A percentile compares a stretch with the other conserved stretches of the same genome.
Conservation (phyloP, 257 asterid species). For the Cinchona pubescens region DNA sequence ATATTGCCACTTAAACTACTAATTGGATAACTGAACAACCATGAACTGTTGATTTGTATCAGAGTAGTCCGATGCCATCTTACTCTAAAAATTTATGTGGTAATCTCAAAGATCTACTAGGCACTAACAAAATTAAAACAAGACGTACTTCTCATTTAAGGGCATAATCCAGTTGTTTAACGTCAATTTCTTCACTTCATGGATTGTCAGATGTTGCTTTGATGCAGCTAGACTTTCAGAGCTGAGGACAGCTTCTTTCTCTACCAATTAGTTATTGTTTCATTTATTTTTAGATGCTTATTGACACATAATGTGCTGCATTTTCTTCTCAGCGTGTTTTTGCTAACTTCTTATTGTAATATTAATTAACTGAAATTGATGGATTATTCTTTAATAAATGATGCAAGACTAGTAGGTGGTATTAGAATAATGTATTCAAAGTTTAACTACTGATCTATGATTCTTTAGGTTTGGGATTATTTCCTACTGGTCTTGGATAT, state of each 20-base stretch:
- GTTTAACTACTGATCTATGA: background rate
- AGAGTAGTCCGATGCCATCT: background rate
- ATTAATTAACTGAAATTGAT: background rate
- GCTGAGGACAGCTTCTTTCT: background rate
- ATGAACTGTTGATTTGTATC: background rate
- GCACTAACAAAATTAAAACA: background rate
- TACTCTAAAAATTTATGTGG: background rate
- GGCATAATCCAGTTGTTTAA: background rate
- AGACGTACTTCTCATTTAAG: background rate
- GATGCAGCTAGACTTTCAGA: background rate
- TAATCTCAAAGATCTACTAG: background rate
- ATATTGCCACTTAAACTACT: background rate
- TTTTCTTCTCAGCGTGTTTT: background rate
- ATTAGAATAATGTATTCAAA: background rate
- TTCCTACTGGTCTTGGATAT: conserved; percentile 89
- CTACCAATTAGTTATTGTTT: background rate
- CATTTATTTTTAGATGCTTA: background rate
- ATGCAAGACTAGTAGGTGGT: background rate
- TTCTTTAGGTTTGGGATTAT: conserved; percentile 93
- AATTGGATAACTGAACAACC: background rate
- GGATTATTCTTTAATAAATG: background rate
- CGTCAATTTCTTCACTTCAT: background rate
- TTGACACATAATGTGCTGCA: background rate
- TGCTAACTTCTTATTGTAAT: background rate
- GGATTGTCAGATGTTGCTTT: background rate